These are phyloP conservation scores for Danielia oregonensis DNA, from an alignment of 805 yeast species.

Conservation along the genomic window DNA sequence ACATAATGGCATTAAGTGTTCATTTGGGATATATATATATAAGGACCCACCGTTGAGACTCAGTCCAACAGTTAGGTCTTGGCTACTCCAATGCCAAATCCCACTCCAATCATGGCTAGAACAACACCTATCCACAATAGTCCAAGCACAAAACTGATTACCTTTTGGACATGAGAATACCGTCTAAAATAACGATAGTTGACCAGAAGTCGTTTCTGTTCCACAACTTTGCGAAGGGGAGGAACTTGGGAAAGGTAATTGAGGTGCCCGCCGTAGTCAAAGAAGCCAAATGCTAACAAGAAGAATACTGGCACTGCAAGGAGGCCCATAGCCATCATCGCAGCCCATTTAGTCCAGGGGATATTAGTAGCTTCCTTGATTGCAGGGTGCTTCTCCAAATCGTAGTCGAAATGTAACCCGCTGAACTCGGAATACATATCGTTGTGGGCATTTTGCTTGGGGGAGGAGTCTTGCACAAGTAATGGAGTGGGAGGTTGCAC, in stretches of 20 bases:
- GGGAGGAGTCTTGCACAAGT: slow-evolving; percentile 9
- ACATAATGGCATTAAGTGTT: too few species aligned
- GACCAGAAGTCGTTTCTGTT: slow-evolving; percentile 4
- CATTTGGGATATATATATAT: too few species aligned
- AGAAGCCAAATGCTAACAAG: slow-evolving; percentile 30
- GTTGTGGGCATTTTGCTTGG: slow-evolving; percentile 3
- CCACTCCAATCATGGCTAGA: slow-evolving; percentile 39
- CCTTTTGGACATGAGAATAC: slow-evolving; percentile 24
- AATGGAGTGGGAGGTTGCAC: background rate
- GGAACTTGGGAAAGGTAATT: slow-evolving; percentile 8
- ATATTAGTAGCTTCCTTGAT: slow-evolving; percentile 1
- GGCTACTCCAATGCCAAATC: slow-evolving; percentile 32
- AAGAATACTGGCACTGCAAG: slow-evolving; percentile 38
- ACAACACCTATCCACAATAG: slow-evolving; percentile 29
- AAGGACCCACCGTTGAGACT: too few species aligned
- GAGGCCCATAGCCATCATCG: slow-evolving; percentile 30
- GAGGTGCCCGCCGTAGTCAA: slow-evolving; percentile 25
- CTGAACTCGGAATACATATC: slow-evolving; percentile 4
- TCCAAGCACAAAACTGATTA: slow-evolving; percentile 28
- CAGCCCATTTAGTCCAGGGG: slow-evolving; percentile 18
- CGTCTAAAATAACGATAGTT: slow-evolving; percentile 8
- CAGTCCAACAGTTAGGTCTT: too few species aligned
- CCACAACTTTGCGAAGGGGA: background rate
- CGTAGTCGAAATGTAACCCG: background rate
- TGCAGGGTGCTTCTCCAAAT: background rate